Conservation (phyloP, 768 basidiomycete genomes). For the Coprinopsis strossmayeri region DNA sequence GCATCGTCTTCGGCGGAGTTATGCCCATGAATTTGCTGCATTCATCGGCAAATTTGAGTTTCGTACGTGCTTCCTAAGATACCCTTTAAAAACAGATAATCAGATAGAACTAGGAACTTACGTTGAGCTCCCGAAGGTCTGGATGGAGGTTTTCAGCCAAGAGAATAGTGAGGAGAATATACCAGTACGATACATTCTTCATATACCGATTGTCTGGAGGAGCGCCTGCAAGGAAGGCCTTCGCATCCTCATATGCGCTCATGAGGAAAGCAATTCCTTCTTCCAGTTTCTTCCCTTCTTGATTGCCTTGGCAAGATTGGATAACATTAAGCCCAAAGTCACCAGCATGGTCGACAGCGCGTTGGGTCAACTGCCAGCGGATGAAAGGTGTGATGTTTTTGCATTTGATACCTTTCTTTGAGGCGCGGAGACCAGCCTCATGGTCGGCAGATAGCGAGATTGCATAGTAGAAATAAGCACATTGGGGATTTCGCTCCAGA, state of each 20-base stretch:
- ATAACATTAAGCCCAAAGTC: constrained; percentile 46
- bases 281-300: constrained; percentile 42
- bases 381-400: constrained; percentile 48
- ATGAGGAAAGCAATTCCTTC: constrained; percentile 56
- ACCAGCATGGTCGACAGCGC: constrained; percentile 56
- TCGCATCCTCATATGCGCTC: constrained; percentile 56
- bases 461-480: constrained; percentile 61
- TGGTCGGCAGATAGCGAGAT: constrained; percentile 43
- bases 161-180: constrained; percentile 45
- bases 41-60: constrained; percentile 47
- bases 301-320: constrained; percentile 34
- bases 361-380: constrained; percentile 48
- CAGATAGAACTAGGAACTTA: constrained; percentile 17
- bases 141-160: constrained; percentile 43
- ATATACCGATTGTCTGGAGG: constrained; percentile 59
- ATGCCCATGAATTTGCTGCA: constrained; percentile 42
- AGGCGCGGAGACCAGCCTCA: constrained; percentile 47
- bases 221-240: constrained; percentile 44
- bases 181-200: constrained; percentile 55
- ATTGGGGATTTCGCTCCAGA: constrained; percentile 47
- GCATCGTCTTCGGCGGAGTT: constrained; percentile 41
- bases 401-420: constrained; percentile 63
- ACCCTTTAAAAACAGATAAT: background rate
- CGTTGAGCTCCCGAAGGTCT: constrained; percentile 47
- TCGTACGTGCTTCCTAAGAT: constrained; percentile 11